Evolutionary conservation across 225 moss, liverwort and hornwort genomes (phyloP).

Genomic region (Physcomitrellopsis africana): DNA sequence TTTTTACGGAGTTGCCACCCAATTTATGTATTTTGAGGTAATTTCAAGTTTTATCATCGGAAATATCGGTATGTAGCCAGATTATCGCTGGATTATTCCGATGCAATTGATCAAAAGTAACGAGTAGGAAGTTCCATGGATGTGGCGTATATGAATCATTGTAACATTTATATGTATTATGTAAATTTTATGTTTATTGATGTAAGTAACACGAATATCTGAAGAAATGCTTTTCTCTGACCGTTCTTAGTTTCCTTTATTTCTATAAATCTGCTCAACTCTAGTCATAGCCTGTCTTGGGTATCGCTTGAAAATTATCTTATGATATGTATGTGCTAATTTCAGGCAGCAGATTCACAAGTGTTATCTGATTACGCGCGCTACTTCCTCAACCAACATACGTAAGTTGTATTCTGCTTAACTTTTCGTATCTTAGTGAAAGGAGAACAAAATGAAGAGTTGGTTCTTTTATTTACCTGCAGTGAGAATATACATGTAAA

Average conservation of each 20-base stretch:
- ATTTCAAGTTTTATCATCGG: too few species aligned
- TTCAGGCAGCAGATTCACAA: conserved; percentile 94
- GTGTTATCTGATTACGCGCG: conserved; percentile 94
- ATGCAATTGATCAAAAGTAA: background rate
- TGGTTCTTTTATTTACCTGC: background rate
- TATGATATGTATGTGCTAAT: conserved; percentile 26
- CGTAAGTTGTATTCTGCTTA: conserved; percentile 59
- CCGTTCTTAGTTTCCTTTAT: background rate
- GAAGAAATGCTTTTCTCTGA: background rate
- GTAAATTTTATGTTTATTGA: background rate
- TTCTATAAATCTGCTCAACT: background rate
- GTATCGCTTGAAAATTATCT: conserved; percentile 17
- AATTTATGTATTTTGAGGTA: background rate
- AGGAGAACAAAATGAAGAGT: background rate
- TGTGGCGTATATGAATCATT: background rate
- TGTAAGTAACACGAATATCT: too few species aligned
- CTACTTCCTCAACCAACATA: conserved; percentile 87
- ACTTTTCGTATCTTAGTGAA: background rate
- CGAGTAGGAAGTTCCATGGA: background rate
- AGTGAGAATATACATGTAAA: conserved; percentile 1
- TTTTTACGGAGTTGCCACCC: background rate
- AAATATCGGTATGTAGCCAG: background rate
- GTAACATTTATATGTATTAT: background rate
- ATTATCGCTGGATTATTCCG: background rate
- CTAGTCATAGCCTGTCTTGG: background rate